Evolutionary conservation across 345 rosid genomes (phyloP), one percentile per base, ranked within the genome.

Genomic region (Aegle marmelos): DNA sequence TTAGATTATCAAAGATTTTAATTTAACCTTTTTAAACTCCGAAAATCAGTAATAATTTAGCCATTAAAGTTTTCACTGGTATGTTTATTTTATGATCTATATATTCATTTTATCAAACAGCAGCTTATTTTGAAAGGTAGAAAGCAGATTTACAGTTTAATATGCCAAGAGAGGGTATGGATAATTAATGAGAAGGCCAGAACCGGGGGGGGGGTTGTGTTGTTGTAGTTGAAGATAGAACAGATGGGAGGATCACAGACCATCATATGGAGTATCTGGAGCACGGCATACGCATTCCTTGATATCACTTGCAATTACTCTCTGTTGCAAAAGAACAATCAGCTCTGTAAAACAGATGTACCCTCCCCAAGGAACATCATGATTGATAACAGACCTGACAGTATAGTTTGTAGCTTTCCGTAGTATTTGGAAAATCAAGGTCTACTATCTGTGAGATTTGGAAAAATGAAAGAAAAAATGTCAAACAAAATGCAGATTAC

Each of bases 211-310:
- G n/a, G n/a, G n/a, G n/a, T n/a, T n/a, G n/a, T n/a, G n/a, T n/a
- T n/a, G n/a, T n/a, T n/a, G n/a, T n/a, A 64, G 68, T 16, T 80
- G 73, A 75, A 45, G 33, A 60, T 17, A 54, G 28, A 50, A 56
- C 19, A 77, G n/a, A 77, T 9, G 59, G 24, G 76, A 74, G 56
- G 50, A 83, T 72, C 58, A 78, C 87, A 60, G 21, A 96, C 99
- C 98, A 81, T 96, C 98, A 83, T 94, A 96, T 31, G 97, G 94
- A 79, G 97, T 92, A 89, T 96, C 99, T 54, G 99, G 98, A 57
- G 97, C 99, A 48, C 99, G 92, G 69, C 97, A 96, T 28, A 96
- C 95, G 16, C 94, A 90, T 86, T 96, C 99, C 86, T 94, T 96
- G 88, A 96, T 92, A 83, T 96, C 99, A 86, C 97, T 89, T 66